phyloP scores from a whole-genome alignment of 768 basidiomycete genomes.

The Sarcomyxa edulis region DNA sequence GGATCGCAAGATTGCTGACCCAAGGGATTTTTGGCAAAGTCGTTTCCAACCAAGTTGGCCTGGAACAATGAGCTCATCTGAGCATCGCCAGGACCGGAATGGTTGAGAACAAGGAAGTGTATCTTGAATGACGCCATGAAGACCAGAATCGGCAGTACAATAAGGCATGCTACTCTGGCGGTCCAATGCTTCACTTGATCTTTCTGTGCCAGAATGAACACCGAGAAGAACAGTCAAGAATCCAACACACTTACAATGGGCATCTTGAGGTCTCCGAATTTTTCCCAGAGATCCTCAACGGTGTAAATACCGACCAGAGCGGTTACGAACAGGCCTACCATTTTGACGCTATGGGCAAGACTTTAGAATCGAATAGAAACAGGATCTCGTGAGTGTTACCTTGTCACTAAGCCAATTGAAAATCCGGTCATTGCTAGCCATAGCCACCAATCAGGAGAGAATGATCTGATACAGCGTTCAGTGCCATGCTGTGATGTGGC shows the following conservation, averaged over 20 bases:
- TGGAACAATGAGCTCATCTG: slow-evolving; percentile 99
- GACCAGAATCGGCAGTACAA: slow-evolving; percentile 84
- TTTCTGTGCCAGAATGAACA: slow-evolving; percentile 39
- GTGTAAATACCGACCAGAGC: slow-evolving; percentile 95
- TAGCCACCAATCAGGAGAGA: slow-evolving; percentile 96
- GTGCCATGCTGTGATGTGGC: background rate
- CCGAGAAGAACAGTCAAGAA: background rate
- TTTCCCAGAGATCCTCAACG: slow-evolving; percentile 96
- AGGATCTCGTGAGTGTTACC: slow-evolving; percentile 35
- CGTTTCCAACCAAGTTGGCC: slow-evolving; percentile 91
- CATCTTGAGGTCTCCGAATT: slow-evolving; percentile 95
- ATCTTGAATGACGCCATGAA: slow-evolving; percentile 95
- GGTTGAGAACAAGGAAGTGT: slow-evolving; percentile 92
- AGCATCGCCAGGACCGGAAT: slow-evolving; percentile 93
- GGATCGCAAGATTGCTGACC: slow-evolving; percentile 35
- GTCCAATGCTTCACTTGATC: slow-evolving; percentile 90
- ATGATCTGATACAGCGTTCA: slow-evolving; percentile 50
- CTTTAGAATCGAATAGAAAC: background rate
- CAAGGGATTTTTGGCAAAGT: slow-evolving; percentile 86
- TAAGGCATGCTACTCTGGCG: slow-evolving; percentile 80
- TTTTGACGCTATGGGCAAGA: slow-evolving; percentile 67
- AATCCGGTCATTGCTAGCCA: slow-evolving; percentile 93
- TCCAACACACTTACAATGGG: slow-evolving; percentile 58
- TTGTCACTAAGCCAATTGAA: slow-evolving; percentile 93
- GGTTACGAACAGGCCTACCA: slow-evolving; percentile 94